phyloP scores from a whole-genome alignment of 805 yeast species.

The Tetrapisispora iriomotensis region DNA sequence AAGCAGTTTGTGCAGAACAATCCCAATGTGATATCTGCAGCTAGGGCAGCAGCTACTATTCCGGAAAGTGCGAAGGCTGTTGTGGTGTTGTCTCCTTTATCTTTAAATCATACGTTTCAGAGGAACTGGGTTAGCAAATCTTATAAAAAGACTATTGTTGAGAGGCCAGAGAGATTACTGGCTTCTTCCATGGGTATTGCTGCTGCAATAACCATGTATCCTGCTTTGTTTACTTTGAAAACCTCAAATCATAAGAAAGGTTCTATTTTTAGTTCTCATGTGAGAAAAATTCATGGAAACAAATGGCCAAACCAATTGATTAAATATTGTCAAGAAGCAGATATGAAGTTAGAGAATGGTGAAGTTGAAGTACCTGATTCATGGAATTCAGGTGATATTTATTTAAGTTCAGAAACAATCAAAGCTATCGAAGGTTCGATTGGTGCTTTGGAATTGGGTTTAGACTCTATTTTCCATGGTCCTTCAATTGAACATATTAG shows the following conservation, averaged over 20 bases:
- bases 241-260: constrained; percentile 34
- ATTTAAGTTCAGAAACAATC: constrained; percentile 53
- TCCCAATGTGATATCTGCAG: constrained; percentile 30
- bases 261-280: constrained; percentile 48
- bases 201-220: constrained; percentile 61
- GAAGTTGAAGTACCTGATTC: constrained; percentile 66
- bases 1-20: constrained; percentile 33
- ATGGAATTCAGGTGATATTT: constrained; percentile 81
- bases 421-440: constrained; percentile 68
- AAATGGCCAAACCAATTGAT: constrained; percentile 57
- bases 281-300: constrained; percentile 59
- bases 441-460: constrained; percentile 64
- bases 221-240: constrained; percentile 44
- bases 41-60: constrained; percentile 26
- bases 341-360: constrained; percentile 40
- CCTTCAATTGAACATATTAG: constrained; percentile 28
- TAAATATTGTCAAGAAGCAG: constrained; percentile 51
- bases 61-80: constrained; percentile 42
- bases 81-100: constrained; percentile 57
- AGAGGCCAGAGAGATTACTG: constrained; percentile 68
- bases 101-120: constrained; percentile 63
- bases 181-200: constrained; percentile 74
- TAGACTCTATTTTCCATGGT: constrained; percentile 42
- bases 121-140: constrained; percentile 67
- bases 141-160: constrained; percentile 61